Evolutionary conservation across 176 grass and related monocot genomes (phyloP).

Genomic region (Oryza glaberrima): DNA sequence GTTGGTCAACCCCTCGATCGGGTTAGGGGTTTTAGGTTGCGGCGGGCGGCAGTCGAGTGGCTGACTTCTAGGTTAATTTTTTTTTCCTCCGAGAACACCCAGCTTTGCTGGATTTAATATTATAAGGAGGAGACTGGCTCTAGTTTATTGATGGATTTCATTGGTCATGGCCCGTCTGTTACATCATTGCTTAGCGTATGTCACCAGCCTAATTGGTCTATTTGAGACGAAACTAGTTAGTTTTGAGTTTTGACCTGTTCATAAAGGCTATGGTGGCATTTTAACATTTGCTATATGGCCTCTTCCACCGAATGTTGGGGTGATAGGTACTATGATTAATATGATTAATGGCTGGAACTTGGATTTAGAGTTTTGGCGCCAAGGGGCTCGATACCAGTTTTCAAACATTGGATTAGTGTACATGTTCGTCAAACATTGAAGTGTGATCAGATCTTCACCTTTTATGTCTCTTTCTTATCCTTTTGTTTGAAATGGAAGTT

Average conservation of each 20-base stretch:
- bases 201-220: not conserved
- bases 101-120: too few relatives aligned
- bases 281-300: not conserved
- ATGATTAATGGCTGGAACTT: not conserved
- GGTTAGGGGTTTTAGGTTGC: slow-evolving; percentile 11
- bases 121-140: too few relatives aligned
- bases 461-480: not conserved
- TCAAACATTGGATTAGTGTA: not conserved
- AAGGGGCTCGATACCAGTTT: not conserved
- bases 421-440: slow-evolving; percentile 21
- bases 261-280: not conserved
- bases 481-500: slow-evolving; percentile 11
- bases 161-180: not conserved
- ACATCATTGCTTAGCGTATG: not conserved
- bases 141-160: not conserved
- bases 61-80: not conserved
- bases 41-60: not conserved
- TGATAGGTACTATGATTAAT: not conserved
- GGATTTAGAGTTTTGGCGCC: not conserved
- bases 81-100: too few relatives aligned
- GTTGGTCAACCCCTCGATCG: slow-evolving; percentile 5
- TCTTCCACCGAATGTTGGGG: not conserved
- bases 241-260: not conserved
- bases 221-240: slow-evolving; percentile 20
- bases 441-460: slow-evolving; percentile 9